Base-by-base conservation (phyloP, 768 basidiomycete genomes). In the Tulasnella sp. region DNA sequence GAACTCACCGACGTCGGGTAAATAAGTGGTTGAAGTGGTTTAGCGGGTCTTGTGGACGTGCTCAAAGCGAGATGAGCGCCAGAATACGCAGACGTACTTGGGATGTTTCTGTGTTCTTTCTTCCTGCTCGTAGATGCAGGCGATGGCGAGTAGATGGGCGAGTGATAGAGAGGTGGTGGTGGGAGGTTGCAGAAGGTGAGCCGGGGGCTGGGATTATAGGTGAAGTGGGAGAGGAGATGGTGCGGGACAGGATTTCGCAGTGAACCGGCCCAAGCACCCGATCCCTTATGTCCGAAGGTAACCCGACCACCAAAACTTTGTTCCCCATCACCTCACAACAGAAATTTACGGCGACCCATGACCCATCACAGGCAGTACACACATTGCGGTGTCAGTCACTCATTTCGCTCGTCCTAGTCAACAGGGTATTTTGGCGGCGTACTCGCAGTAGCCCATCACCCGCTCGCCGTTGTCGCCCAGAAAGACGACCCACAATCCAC, bases 221-320 rank as follows among this genome's bases (percentile, higher is more conserved):
- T 64, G 31, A 64, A 34, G 60, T 64, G 60, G 14, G 44, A 64
- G 60, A 64, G 60, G 60, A 64, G 60, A 31, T 50, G 50, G 22
- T 64, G 60, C 60, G 60, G 60, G 60, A 64, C 50, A 34, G 60
- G 60, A 64, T 64, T 64, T 64, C 60, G 60, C 60, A 34, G n/a
- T 64, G 60, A n/a, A 64, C 60, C 60, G 60, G n/a, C 60, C 60
- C 20, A 64, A 64, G 31, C 60, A 64, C 60, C 60, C 60, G 60
- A 34, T 64, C 60, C 3, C 44, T 64, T 64, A 64, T 28, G n/a
- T 64, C 60, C 60, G 60, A 64, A 31, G 6, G 60, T 64, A 64
- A 31, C 31, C 60, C 60, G 60, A 60, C 34, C n/a, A 64, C 8
- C 60, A 31, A 44, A 64, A 64, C 60, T 34, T 64, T 64, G 60